Evolutionary conservation across 163 green algal species (phyloP), one percentile per base, ranked within the genome.

Genomic region (Volvox carteri): DNA sequence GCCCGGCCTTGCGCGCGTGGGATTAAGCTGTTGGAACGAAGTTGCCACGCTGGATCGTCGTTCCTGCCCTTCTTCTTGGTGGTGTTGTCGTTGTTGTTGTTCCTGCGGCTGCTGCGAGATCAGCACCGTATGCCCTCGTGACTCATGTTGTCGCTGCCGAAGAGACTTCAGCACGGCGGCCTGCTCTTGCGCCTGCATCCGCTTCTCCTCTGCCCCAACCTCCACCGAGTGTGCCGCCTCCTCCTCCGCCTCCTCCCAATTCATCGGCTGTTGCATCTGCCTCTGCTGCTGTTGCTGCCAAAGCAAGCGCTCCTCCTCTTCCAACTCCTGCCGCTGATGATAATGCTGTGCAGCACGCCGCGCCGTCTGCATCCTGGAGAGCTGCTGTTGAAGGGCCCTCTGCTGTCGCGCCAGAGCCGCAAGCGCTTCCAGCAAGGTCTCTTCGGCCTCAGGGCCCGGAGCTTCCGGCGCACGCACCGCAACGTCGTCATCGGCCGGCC

Each of bases 381-480:
- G 77, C 54, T 85, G 52, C 54, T 56, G 18, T 52, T 56, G 33
- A 18, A 73, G 33, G 1, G 18, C 77, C 52, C 54, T 12, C 77
- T 85, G 52, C 50, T 85, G 77, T 19, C 52, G 37, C 33, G 30
- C 46, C 35, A 85, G 28, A 25, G 11, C 21, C 54, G 54, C 33
- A 35, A 85, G 37, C 52, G 52, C 50, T 37, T 39, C 11, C 33
- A 74, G 3, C 52, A 84, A 30, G n/a, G 48, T 18, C 46, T 46
- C 48, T 52, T 72, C 75, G 30, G 33, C 48, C 72, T 52, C 72
- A n/a, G n/a, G n/a, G n/a, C n/a, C n/a, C n/a, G n/a, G n/a, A n/a
- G n/a, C n/a, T n/a, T n/a, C n/a, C n/a, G n/a, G n/a, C n/a, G n/a
- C n/a, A n/a, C n/a, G n/a, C n/a, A n/a, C n/a, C n/a, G n/a, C n/a